Percentiles rank a stretch among this genome's conserved stretches.
phyloP scores from a whole-genome alignment of 2,329 filamentous ascomycete species.

The Fusarium sp. region DNA sequence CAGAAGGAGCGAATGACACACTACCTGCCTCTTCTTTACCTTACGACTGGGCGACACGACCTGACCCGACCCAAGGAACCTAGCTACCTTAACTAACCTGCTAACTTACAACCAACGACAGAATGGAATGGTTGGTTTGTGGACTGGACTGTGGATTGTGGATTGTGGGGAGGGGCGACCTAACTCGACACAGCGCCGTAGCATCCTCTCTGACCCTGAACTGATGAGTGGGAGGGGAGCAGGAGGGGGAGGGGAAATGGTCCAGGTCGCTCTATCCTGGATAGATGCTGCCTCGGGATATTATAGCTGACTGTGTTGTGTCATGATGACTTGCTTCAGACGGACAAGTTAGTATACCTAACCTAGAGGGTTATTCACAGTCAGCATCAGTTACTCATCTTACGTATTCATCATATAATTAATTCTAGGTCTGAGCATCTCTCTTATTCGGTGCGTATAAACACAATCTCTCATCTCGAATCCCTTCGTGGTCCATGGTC shows the following conservation, averaged over 20 bases:
- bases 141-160: conserved; percentile 24
- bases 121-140: conserved; percentile 32
- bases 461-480: neutral
- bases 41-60: conserved; percentile 31
- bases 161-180: conserved; percentile 40
- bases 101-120: conserved; percentile 33
- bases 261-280: neutral
- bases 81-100: neutral
- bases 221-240: conserved; percentile 2
- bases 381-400: neutral
- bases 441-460: neutral
- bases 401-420: neutral
- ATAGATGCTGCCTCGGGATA: conserved; percentile 8
- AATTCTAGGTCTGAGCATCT: neutral
- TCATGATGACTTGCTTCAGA: neutral
- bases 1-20: conserved; percentile 39
- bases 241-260: conserved; percentile 19
- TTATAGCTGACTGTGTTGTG: neutral
- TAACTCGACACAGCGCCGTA: conserved; percentile 4
- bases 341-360: too few species aligned
- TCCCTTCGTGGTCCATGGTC: neutral
- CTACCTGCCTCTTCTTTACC: conserved; percentile 26
- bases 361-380: neutral
- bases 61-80: conserved; percentile 10
- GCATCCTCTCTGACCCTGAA: neutral